Evolutionary conservation across 2,329 filamentous ascomycete genomes (phyloP).

Genomic region (Aspergillus caelatus): DNA sequence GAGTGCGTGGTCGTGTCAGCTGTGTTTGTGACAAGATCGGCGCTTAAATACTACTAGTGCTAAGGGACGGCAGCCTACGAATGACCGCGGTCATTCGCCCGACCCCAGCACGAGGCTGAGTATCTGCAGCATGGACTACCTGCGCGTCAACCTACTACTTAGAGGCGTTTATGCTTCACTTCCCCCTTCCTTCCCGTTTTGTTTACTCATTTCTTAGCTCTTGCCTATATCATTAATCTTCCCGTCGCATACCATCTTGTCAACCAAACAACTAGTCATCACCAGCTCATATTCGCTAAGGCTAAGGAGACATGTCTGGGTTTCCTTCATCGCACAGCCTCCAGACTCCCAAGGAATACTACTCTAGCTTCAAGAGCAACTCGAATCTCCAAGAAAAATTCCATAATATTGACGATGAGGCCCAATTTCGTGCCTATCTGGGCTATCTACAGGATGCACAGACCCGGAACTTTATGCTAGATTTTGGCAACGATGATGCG

Average conservation of each 20-base stretch:
- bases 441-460: conserved; percentile 29
- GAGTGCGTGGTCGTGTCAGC: background rate
- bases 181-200: background rate
- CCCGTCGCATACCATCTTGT: background rate
- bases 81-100: conserved; percentile 12
- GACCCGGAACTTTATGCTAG: conserved; percentile 46
- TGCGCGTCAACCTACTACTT: background rate
- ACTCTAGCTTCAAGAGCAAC: conserved; percentile 29
- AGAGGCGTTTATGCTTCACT: background rate
- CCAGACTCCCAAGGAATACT: conserved; percentile 34
- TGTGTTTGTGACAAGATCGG: background rate
- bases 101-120: background rate
- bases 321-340: conserved; percentile 9
- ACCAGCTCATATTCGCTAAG: background rate
- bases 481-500: conserved; percentile 48
- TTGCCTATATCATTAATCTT: background rate
- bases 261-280: background rate
- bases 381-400: conserved; percentile 31
- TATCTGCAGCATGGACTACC: background rate
- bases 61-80: conserved; percentile 3
- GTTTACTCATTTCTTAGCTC: background rate
- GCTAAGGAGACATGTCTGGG: conserved; percentile 17
- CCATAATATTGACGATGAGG: conserved; percentile 41
- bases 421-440: conserved; percentile 34
- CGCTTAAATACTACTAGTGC: background rate